phyloP scores from a whole-genome alignment of 495 filamentous ascomycete genomes.

The Aspergillus bertholletiae region DNA sequence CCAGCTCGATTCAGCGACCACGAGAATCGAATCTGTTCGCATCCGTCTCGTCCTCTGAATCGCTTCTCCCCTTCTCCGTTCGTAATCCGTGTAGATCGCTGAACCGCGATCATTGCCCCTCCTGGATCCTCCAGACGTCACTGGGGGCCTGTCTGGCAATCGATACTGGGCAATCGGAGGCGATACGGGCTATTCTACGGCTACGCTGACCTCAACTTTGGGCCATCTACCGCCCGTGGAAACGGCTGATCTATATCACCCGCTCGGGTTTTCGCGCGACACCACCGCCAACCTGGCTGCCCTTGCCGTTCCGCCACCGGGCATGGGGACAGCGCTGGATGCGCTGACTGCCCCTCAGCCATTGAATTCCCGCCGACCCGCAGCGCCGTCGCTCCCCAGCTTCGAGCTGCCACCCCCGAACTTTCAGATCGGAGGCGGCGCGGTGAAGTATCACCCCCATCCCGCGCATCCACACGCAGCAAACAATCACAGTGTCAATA shows the following conservation, averaged over 20 bases:
- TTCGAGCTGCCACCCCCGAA: slow-evolving; percentile 61
- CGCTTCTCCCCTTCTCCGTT: neutral
- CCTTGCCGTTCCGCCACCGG: slow-evolving; percentile 39
- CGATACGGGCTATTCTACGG: slow-evolving; percentile 22
- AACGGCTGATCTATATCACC: slow-evolving; percentile 35
- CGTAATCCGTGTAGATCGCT: slow-evolving; percentile 19
- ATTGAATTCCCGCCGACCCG: slow-evolving; percentile 57
- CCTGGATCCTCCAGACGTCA: slow-evolving; percentile 47
- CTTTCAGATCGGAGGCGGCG: slow-evolving; percentile 18
- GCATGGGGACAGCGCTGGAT: slow-evolving; percentile 46
- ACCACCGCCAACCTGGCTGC: slow-evolving; percentile 39
- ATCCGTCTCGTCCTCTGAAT: neutral
- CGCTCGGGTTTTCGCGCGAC: slow-evolving; percentile 21
- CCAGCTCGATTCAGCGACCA: slow-evolving; percentile 8
- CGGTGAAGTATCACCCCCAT: slow-evolving; percentile 41
- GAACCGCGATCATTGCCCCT: slow-evolving; percentile 37
- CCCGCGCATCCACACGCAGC: slow-evolving; percentile 37
- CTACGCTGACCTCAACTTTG: slow-evolving; percentile 14
- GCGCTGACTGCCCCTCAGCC: slow-evolving; percentile 35
- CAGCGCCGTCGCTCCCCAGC: slow-evolving; percentile 55
- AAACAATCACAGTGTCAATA: slow-evolving; percentile 55
- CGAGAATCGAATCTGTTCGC: neutral
- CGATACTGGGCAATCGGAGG: slow-evolving; percentile 39
- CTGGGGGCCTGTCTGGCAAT: slow-evolving; percentile 37
- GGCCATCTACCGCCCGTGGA: slow-evolving; percentile 30